A percentile compares a stretch with the other conserved stretches of the same genome.
These are phyloP conservation scores for Sarcomyxa edulis DNA, from an alignment of 768 basidiomycete genomes.

Conservation along the genomic window DNA sequence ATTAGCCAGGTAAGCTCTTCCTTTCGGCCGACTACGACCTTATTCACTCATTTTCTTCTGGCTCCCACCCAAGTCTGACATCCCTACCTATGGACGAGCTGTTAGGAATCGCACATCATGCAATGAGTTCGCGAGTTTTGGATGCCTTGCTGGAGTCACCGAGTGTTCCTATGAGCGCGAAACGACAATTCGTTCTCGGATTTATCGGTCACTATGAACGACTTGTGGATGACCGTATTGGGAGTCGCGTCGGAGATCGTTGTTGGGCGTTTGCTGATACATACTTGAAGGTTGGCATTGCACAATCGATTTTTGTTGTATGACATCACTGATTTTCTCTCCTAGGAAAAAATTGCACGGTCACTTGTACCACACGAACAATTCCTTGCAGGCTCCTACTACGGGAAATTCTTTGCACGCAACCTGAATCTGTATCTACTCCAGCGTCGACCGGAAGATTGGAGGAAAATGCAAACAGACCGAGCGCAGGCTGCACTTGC, in stretches of 20 bases:
- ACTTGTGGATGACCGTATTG: constrained; percentile 86
- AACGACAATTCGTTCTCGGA: constrained; percentile 65
- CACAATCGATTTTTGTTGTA: too few relatives aligned
- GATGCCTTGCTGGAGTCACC: constrained; percentile 72
- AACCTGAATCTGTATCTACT: constrained; percentile 76
- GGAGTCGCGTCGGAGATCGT: constrained; percentile 86
- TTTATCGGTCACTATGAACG: constrained; percentile 76
- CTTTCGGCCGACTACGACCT: constrained; percentile 4
- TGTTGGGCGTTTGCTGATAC: constrained; percentile 91
- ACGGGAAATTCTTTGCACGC: constrained; percentile 83
- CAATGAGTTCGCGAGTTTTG: constrained; percentile 72
- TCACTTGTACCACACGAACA: constrained; percentile 71
- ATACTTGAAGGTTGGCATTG: constrained; percentile 83
- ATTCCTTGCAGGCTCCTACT: constrained; percentile 69
- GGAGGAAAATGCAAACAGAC: constrained; percentile 69
- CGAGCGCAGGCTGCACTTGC: constrained; percentile 12
- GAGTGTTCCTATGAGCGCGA: constrained; percentile 56
- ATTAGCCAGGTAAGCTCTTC: constrained; percentile 53
- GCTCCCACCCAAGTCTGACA: constrained; percentile 55
- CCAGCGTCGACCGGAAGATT: constrained; percentile 75
- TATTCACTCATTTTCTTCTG: constrained; percentile 3
- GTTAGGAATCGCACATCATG: constrained; percentile 43
- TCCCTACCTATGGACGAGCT: constrained; percentile 55
- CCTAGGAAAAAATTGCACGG: constrained; percentile 86
- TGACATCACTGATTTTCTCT: constrained; percentile 1